Conservation (phyloP, 352 stramenopile genomes). For the Phytophthora hybrid region DNA sequence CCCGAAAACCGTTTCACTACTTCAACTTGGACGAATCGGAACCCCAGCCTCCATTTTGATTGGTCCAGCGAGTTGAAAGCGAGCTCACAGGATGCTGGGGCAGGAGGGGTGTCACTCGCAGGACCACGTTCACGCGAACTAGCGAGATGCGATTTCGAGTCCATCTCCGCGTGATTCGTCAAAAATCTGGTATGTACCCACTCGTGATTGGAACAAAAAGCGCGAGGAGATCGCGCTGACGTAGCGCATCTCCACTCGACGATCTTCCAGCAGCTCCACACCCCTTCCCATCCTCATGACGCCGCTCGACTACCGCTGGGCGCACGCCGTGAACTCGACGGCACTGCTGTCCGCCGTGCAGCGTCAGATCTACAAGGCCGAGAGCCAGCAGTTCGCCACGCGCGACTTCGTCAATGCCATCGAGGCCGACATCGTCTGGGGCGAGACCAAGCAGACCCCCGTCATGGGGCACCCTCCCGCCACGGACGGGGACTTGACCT, state of each 20-base stretch:
- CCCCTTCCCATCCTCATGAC: conserved; percentile 32
- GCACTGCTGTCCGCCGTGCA: conserved; percentile 42
- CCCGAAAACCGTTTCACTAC: conserved; percentile 23
- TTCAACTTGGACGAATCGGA: conserved; percentile 30
- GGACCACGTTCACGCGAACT: conserved; percentile 19
- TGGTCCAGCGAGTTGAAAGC: conserved; percentile 31
- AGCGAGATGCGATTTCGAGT: conserved; percentile 28
- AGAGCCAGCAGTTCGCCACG: conserved; percentile 23
- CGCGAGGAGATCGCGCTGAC: conserved; percentile 1
- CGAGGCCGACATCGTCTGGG: conserved; percentile 81
- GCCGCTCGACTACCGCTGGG: conserved; percentile 70
- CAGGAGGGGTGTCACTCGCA: conserved; percentile 17
- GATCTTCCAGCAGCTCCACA: conserved; percentile 31
- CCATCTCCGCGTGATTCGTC: conserved; percentile 2
- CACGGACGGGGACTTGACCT: conserved; percentile 58
- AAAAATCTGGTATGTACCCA: conserved; percentile 13
- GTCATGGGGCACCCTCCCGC: conserved; percentile 79
- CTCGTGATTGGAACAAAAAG: conserved; percentile 21
- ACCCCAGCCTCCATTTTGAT: conserved; percentile 1
- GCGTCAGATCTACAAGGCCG: conserved; percentile 38
- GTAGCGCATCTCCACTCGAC: conserved; percentile 27
- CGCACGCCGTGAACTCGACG: conserved; percentile 69
- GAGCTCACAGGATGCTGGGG: too few relatives aligned
- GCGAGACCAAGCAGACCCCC: conserved; percentile 47
- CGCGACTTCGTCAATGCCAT: conserved; percentile 61